Percentiles rank a stretch among this genome's conserved stretches.
Evolutionary conservation across 352 stramenopile species (phyloP).

Genomic region (Pythium apleroticum): DNA sequence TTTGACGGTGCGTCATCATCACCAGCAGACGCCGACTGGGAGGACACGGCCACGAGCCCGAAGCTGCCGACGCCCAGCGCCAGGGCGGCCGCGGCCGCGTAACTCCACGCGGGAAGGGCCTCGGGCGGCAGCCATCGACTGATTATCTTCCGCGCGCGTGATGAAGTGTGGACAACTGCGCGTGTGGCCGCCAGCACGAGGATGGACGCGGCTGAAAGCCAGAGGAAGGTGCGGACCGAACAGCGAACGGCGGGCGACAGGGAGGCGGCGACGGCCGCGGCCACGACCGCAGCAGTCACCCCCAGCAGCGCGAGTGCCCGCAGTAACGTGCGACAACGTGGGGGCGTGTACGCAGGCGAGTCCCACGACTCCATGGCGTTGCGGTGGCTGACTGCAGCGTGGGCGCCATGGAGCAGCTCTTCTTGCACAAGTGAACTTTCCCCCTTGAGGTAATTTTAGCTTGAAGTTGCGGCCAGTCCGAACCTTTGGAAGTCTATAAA

Average conservation of each 20-base stretch:
- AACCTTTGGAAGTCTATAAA: neutral
- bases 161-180: slow-evolving; percentile 14
- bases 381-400: neutral
- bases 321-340: neutral
- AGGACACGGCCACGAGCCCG: neutral
- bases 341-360: neutral
- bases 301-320: slow-evolving; percentile 2
- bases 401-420: neutral
- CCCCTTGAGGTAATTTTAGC: neutral
- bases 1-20: neutral
- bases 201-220: slow-evolving; percentile 13
- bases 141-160: slow-evolving; percentile 3
- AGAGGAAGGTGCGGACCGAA: slow-evolving; percentile 13
- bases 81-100: neutral
- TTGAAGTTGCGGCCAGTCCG: neutral
- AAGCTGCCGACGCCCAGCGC: slow-evolving; percentile 6
- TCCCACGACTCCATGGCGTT: neutral
- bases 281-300: slow-evolving; percentile 1
- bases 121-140: neutral
- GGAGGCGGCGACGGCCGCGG: neutral
- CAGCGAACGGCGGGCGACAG: neutral
- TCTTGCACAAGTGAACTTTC: neutral
- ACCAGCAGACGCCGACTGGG: neutral
- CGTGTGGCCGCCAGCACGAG: neutral
- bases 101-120: neutral